Percentiles rank a stretch among this genome's conserved stretches.
These are phyloP conservation scores for Wilcoxina mikolae DNA, from an alignment of 495 filamentous ascomycete genomes.

Conservation along the genomic window DNA sequence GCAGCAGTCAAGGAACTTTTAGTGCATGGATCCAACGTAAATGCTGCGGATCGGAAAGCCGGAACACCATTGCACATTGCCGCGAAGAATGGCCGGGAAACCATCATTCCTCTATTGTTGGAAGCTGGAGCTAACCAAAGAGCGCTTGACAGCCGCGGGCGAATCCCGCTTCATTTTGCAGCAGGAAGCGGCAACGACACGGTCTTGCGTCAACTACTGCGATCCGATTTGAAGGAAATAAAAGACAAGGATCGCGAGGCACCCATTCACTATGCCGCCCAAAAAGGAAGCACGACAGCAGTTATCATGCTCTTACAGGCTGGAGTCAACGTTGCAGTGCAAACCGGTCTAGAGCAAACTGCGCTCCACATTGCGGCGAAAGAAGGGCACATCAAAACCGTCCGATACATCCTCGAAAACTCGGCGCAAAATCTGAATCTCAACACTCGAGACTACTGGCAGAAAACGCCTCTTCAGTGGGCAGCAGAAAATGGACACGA, in stretches of 20 bases:
- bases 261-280: neutral
- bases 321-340: neutral
- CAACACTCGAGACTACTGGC: conserved; percentile 5
- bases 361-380: conserved; percentile 30
- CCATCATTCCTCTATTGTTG: neutral
- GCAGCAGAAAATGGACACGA: conserved; percentile 5
- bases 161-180: conserved; percentile 15
- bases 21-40: conserved; percentile 1
- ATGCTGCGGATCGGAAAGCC: conserved; percentile 5
- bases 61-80: conserved; percentile 5
- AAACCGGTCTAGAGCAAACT: conserved; percentile 14
- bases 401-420: conserved; percentile 23
- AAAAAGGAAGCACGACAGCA: neutral
- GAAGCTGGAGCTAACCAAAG: neutral
- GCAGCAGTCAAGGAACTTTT: conserved; percentile 7
- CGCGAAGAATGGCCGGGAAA: neutral
- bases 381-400: conserved; percentile 19
- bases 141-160: neutral
- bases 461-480: conserved; percentile 5
- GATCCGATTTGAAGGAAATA: neutral
- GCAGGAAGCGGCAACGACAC: conserved; percentile 9
- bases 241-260: conserved; percentile 9
- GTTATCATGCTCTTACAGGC: neutral
- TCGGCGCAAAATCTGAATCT: neutral
- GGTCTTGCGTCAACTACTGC: conserved; percentile 10